Evolutionary conservation across 805 yeast genomes (phyloP).

Genomic region (Teunomyces funiuensis): DNA sequence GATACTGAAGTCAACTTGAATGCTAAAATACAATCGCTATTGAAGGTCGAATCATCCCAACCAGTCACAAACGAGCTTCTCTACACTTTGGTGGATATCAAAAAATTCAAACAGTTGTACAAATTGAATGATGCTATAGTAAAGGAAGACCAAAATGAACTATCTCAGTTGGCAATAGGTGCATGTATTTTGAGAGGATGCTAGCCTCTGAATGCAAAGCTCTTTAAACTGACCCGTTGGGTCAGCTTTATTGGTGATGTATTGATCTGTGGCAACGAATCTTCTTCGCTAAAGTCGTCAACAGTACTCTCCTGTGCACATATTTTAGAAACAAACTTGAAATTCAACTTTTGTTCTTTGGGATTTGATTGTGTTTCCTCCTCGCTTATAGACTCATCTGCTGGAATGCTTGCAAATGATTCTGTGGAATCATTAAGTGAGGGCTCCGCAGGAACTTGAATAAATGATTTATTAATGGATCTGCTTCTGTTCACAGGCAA

Average conservation of each 20-base stretch:
- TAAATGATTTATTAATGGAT: not conserved
- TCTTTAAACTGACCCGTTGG: conserved; percentile 7
- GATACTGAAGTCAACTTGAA: not conserved
- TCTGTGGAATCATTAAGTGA: not conserved
- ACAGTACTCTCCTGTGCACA: conserved; percentile 3
- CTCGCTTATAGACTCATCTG: conserved; percentile 1
- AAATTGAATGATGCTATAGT: conserved; percentile 34
- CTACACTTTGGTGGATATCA: conserved; percentile 19
- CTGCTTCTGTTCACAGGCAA: not conserved
- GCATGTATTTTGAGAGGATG: conserved; percentile 51
- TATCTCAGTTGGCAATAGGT: conserved; percentile 46
- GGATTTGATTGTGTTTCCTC: not conserved
- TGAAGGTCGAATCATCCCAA: not conserved
- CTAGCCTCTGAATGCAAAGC: conserved; percentile 22
- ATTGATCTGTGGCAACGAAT: conserved; percentile 2
- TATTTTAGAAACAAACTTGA: not conserved
- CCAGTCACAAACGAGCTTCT: conserved; percentile 2
- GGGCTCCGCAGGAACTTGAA: conserved; percentile 1
- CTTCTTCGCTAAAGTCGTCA: not conserved
- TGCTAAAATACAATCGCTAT: not conserved
- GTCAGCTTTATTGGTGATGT: not conserved
- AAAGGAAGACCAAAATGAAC: conserved; percentile 17
- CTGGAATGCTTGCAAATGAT: not conserved
- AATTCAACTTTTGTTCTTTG: not conserved
- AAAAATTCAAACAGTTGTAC: conserved; percentile 35